A percentile compares a stretch with the other conserved stretches of the same genome.
phyloP scores from a whole-genome alignment of 2,329 filamentous ascomycete genomes.

The Sarocladium brachiariae region DNA sequence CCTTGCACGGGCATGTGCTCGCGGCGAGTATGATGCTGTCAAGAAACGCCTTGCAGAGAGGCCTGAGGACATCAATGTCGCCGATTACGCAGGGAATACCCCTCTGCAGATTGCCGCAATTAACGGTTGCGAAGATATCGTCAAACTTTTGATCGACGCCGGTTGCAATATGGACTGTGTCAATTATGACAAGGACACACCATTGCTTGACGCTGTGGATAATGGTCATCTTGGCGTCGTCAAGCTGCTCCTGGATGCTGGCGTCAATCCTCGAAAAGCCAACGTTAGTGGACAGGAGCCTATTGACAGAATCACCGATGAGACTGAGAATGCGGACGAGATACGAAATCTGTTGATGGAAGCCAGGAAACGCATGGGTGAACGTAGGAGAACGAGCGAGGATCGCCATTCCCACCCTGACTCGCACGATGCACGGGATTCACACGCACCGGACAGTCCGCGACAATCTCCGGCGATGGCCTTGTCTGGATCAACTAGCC shows the following conservation, averaged over 20 bases:
- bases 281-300: slow-evolving; percentile 93
- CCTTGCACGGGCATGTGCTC: slow-evolving; percentile 82
- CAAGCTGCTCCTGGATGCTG: slow-evolving; percentile 72
- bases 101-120: slow-evolving; percentile 89
- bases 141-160: slow-evolving; percentile 76
- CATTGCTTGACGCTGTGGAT: slow-evolving; percentile 90
- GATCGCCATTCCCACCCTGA: slow-evolving; percentile 46
- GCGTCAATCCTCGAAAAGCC: slow-evolving; percentile 83
- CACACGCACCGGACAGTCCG: slow-evolving; percentile 51
- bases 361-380: slow-evolving; percentile 48
- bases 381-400: slow-evolving; percentile 49
- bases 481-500: slow-evolving; percentile 24
- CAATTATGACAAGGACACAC: slow-evolving; percentile 82
- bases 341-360: slow-evolving; percentile 64
- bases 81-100: slow-evolving; percentile 94
- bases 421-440: slow-evolving; percentile 40
- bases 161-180: slow-evolving; percentile 78
- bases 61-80: slow-evolving; percentile 80
- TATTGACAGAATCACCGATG: slow-evolving; percentile 70
- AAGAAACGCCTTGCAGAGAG: slow-evolving; percentile 69
- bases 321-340: slow-evolving; percentile 70
- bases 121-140: slow-evolving; percentile 79
- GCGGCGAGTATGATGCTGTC: slow-evolving; percentile 73
- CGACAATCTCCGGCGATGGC: slow-evolving; percentile 46
- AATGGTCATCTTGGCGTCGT: slow-evolving; percentile 90